phyloP scores from a whole-genome alignment of 306 rosid species.

The Cyamopsis tetragonoloba region DNA sequence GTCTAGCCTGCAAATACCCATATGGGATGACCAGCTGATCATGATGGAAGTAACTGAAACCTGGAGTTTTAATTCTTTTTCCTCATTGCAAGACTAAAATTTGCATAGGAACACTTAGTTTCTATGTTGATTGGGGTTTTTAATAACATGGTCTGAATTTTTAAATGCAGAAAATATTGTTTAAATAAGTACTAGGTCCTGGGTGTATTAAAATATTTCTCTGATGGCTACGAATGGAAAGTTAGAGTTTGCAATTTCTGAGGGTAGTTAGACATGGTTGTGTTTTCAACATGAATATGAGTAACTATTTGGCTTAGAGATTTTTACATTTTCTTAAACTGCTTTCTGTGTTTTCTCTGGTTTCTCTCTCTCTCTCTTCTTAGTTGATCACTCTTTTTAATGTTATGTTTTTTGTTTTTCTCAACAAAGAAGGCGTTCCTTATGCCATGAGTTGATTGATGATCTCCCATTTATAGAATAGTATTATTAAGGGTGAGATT shows the following conservation, averaged over 20 bases:
- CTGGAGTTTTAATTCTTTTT: neutral
- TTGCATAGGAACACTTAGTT: neutral
- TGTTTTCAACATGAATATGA: neutral
- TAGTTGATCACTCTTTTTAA: neutral
- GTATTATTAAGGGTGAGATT: too few species aligned
- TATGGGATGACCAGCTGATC: neutral
- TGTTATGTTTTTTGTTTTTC: neutral
- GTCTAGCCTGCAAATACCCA: neutral
- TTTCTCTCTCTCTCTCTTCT: neutral
- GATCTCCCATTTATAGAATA: neutral
- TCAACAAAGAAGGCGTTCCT: neutral
- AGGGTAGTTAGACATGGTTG: neutral
- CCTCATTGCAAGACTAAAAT: neutral
- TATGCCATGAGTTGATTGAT: neutral
- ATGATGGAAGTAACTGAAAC: neutral
- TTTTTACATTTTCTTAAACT: neutral
- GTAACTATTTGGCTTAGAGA: neutral
- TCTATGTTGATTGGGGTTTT: neutral
- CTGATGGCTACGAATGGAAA: neutral
- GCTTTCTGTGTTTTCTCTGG: neutral
- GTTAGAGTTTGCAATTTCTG: neutral
- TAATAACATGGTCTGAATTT: neutral
- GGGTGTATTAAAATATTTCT: neutral
- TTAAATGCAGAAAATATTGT: neutral
- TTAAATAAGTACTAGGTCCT: neutral